Conservation (phyloP, 2,329 filamentous ascomycete genomes). For the Clonostachys rhizophaga region DNA sequence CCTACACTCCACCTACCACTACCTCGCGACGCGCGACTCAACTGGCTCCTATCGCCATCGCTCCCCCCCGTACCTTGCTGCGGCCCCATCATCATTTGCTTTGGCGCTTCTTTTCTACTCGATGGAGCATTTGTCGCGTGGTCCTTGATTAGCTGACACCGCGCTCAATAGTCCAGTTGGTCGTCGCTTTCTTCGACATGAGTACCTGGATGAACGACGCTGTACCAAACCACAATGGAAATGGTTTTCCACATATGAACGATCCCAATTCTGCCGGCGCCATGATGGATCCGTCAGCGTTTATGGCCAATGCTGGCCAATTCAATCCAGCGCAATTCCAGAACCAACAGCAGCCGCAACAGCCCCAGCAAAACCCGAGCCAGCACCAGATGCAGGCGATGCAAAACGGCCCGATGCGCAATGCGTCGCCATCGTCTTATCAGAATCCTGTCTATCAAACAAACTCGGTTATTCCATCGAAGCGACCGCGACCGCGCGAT, state of each 20-base stretch:
- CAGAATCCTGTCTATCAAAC: conserved; percentile 77
- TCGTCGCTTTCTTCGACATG: conserved; percentile 45
- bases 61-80: conserved; percentile 35
- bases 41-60: conserved; percentile 19
- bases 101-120: conserved; percentile 18
- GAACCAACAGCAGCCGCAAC: conserved; percentile 25
- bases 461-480: conserved; percentile 83
- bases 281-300: conserved; percentile 64
- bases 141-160: conserved; percentile 38
- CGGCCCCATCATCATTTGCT: conserved; percentile 37
- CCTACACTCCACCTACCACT: conserved; percentile 25
- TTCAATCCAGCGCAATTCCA: conserved; percentile 57
- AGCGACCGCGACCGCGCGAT: conserved; percentile 75
- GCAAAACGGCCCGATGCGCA: conserved; percentile 81
- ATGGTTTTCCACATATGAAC: conserved; percentile 61
- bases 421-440: conserved; percentile 69
- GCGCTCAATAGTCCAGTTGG: conserved; percentile 21
- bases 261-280: conserved; percentile 50
- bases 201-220: conserved; percentile 71
- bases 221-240: conserved; percentile 66
- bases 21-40: conserved; percentile 36
- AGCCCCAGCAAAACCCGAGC: conserved; percentile 10
- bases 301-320: conserved; percentile 55
- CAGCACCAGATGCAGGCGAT: conserved; percentile 54
- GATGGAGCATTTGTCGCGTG: conserved; percentile 32